Evolutionary conservation across 129 eudicot genomes (phyloP).

Genomic region (Escallonia herrerae): DNA sequence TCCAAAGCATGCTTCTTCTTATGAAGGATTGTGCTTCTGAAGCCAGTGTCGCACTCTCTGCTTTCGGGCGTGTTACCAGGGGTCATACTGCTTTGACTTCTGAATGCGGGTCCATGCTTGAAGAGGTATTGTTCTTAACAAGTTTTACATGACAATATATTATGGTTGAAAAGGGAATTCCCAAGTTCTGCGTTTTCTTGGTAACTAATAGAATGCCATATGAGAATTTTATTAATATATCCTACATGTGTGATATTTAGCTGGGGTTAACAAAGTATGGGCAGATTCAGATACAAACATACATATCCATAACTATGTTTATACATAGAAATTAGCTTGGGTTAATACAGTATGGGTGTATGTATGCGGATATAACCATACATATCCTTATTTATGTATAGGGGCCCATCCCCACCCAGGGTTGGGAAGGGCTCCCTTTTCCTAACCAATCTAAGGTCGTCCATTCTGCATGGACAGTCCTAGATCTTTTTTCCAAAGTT

Average conservation of each 20-base stretch:
- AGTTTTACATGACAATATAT: background rate
- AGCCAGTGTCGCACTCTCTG: slow-evolving; percentile 70
- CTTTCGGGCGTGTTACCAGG: slow-evolving; percentile 61
- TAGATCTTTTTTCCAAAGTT: no score
- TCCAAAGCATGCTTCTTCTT: slow-evolving; percentile 81
- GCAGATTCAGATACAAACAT: no score
- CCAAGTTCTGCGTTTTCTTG: background rate
- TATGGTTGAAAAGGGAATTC: background rate
- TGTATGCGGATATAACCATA: no score
- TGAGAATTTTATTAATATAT: background rate
- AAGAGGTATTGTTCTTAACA: slow-evolving; percentile 54
- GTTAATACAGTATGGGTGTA: no score
- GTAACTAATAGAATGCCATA: background rate
- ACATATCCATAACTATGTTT: no score
- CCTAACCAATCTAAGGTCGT: no score
- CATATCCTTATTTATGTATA: no score
- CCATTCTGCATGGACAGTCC: no score
- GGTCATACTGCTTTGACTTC: slow-evolving; percentile 93
- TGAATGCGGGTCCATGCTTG: slow-evolving; percentile 99
- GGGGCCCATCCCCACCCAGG: no score
- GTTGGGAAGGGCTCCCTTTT: no score
- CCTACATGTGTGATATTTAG: background rate
- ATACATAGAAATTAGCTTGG: no score
- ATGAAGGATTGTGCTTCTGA: slow-evolving; percentile 94
- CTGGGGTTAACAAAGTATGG: no score